These are phyloP conservation scores for Trichosanthes truncata DNA, from an alignment of 306 rosid genomes.

Conservation along the genomic window DNA sequence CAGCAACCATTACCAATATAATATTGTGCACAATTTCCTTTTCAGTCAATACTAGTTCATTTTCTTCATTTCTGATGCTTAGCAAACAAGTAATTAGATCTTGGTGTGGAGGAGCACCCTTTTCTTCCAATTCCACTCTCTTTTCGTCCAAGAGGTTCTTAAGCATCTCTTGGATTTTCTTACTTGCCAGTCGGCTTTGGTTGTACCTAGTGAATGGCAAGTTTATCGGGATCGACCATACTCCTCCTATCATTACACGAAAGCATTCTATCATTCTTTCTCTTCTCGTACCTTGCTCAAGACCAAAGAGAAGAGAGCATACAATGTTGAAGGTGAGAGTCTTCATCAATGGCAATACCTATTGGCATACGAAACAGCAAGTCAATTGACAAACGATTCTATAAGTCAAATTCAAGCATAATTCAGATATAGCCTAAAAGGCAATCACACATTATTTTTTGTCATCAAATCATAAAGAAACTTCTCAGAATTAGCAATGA, in stretches of 20 bases:
- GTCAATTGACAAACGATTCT: not conserved
- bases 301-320: conserved; percentile 50
- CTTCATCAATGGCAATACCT: conserved; percentile 73
- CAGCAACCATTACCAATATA: conserved; percentile 56
- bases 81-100: conserved; percentile 62
- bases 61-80: conserved; percentile 25
- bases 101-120: conserved; percentile 27
- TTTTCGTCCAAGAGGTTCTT: conserved; percentile 32
- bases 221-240: conserved; percentile 58
- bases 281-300: conserved; percentile 49
- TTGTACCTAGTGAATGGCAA: conserved; percentile 61
- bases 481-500: not conserved
- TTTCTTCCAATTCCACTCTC: conserved; percentile 31
- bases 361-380: not conserved
- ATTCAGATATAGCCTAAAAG: not conserved
- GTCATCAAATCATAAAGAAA: too few species aligned
- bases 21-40: conserved; percentile 47
- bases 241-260: conserved; percentile 35
- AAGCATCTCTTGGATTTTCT: conserved; percentile 32
- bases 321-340: conserved; percentile 67
- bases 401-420: not conserved
- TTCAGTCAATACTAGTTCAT: conserved; percentile 28
- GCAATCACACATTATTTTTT: not conserved
- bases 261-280: conserved; percentile 29
- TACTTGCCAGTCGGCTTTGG: conserved; percentile 44